Conservation (phyloP, 768 basidiomycete genomes). For the Thelephora ganbajun region DNA sequence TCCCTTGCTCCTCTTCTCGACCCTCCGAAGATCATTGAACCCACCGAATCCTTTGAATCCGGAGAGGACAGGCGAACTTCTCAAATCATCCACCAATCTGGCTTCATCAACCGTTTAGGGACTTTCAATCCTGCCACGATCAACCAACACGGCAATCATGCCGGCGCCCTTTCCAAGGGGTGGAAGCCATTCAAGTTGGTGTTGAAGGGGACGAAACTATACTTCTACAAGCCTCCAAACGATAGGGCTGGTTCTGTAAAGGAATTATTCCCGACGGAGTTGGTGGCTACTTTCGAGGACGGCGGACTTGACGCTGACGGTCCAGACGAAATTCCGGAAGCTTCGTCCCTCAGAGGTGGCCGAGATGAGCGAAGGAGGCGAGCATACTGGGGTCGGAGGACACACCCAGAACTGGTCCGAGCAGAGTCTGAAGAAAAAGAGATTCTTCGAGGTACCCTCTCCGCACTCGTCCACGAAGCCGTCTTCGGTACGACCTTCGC, state of each 20-base stretch:
- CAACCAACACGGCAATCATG: constrained; percentile 12
- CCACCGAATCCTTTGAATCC: constrained; percentile 19
- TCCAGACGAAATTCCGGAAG: constrained; percentile 13
- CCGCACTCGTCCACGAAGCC: constrained; percentile 70
- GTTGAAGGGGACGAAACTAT: constrained; percentile 71
- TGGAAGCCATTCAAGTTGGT: constrained; percentile 86
- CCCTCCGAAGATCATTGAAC: constrained; percentile 36
- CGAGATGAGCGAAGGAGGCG: constrained; percentile 36
- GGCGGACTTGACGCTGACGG: constrained; percentile 20
- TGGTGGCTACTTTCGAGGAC: constrained; percentile 41
- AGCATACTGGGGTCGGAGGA: constrained; percentile 64
- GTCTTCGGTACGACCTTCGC: constrained; percentile 64
- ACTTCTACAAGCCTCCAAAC: constrained; percentile 74
- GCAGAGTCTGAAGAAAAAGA: constrained; percentile 15
- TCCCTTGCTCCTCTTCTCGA: constrained; percentile 22
- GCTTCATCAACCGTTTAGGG: constrained; percentile 60
- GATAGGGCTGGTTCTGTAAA: constrained; percentile 53
- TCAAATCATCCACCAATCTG: constrained; percentile 63
- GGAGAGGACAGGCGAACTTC: constrained; percentile 43
- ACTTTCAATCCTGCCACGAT: constrained; percentile 31
- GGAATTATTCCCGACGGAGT: constrained; percentile 56
- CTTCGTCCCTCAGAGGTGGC: constrained; percentile 9
- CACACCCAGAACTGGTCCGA: constrained; percentile 56
- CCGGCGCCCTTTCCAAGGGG: constrained; percentile 30
- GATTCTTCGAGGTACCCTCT: constrained; percentile 56